Base-by-base conservation (phyloP, 495 filamentous ascomycete species). In the Penicillium steckii region DNA sequence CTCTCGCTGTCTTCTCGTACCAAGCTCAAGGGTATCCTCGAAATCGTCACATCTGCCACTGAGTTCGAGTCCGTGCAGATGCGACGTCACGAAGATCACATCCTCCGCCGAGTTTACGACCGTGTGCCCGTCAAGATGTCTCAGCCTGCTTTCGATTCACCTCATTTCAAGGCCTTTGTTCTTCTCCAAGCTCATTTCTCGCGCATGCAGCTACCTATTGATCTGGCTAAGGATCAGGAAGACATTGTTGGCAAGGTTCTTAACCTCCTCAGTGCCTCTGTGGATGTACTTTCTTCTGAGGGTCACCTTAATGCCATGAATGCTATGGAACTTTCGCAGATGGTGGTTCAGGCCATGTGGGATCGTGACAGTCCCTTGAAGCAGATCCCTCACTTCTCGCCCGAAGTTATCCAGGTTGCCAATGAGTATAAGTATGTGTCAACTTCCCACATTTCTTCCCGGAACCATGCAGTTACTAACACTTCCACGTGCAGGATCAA, bases 321-420 rank as follows among this genome's bases (percentile, higher is more conserved):
- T 60, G 94, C 95, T 22, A 99, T 99, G 94, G 94, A 99, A 70
- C 88, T 99, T 85, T 95, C 91, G 19, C 94, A 99, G 70, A 99
- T 99, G 94, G 88, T 93, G 48, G 91, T 99, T 17, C 94, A 99
- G 70, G 91, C 89, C 24, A 96, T 97, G 89, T 99, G 94, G 94
- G 91, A 97, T 74, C 87, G 91, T 19, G 94, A 99, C 69, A 94
- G 88, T 56, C 91, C 95, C 40, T 79, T 99, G 45, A 96, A 95
- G 75, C 94, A 99, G 73, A 96, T 99, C 58, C 94, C 94, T 53
- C 88, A 96, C 71, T 99, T 99, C 69, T 82, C 85, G 4, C 81
- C 87, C 22, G 85, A 94, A 49, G 85, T 86, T 43, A 84, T 97
- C 56, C 88, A 94, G 71, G 86, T 82, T 53, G 90, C 90, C 35